These are phyloP conservation scores for Ramaria sp. DNA, from an alignment of 768 basidiomycete genomes.

Conservation along the genomic window DNA sequence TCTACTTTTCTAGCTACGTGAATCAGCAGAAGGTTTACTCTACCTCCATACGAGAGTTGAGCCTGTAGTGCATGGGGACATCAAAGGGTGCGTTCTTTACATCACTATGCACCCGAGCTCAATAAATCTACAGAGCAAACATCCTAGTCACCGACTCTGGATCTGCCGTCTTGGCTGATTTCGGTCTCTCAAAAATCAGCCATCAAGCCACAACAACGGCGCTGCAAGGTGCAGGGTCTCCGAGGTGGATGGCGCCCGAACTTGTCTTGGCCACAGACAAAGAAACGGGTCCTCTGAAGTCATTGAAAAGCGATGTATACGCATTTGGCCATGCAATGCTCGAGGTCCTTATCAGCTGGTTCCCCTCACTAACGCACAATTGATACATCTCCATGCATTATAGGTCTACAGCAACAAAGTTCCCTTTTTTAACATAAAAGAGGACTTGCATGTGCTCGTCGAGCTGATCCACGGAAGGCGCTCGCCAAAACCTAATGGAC, in stretches of 20 bases:
- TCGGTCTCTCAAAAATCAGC: constrained; percentile 44
- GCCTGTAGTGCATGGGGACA: constrained; percentile 47
- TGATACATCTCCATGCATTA: too few relatives aligned
- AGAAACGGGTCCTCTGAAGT: constrained; percentile 35
- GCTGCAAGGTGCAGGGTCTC: neutral
- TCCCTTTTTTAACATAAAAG: too few relatives aligned
- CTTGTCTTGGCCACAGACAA: constrained; percentile 40
- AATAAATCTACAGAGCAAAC: constrained; percentile 32
- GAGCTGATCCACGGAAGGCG: too few relatives aligned
- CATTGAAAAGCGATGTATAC: constrained; percentile 48
- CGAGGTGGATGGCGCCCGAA: constrained; percentile 29
- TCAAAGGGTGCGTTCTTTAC: constrained; percentile 37
- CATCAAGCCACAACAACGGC: constrained; percentile 25
- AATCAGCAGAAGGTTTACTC: constrained; percentile 45
- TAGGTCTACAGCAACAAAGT: too few relatives aligned
- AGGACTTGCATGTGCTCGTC: too few relatives aligned
- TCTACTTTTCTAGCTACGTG: constrained; percentile 28
- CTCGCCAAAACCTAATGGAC: too few relatives aligned
- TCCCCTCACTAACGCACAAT: neutral
- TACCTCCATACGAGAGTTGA: constrained; percentile 49
- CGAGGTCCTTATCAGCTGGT: constrained; percentile 53
- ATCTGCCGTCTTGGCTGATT: constrained; percentile 47
- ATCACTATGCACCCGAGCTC: neutral
- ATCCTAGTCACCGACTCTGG: constrained; percentile 45
- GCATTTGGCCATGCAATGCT: constrained; percentile 50